Percentiles rank a stretch among this genome's conserved stretches.
These are phyloP conservation scores for Trichocladium uniseriatum DNA, from an alignment of 495 filamentous ascomycete species.

Conservation along the genomic window DNA sequence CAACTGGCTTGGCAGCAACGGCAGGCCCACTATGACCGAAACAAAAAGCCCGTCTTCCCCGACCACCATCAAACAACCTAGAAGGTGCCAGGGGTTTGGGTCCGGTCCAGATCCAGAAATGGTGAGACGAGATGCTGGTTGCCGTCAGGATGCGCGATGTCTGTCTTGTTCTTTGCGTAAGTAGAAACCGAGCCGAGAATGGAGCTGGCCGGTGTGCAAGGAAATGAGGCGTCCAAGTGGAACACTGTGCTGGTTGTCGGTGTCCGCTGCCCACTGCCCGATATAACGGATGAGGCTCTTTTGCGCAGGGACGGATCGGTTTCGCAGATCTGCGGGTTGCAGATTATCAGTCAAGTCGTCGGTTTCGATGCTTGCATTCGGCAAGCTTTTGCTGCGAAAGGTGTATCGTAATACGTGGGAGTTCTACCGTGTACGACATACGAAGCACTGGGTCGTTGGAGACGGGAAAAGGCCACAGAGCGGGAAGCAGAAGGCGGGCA, in stretches of 20 bases:
- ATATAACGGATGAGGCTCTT: slow-evolving; percentile 11
- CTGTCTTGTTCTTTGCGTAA: background rate
- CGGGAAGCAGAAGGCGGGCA: background rate
- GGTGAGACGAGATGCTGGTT: background rate
- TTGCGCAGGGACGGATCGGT: slow-evolving; percentile 1
- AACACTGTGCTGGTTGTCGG: background rate
- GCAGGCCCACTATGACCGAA: background rate
- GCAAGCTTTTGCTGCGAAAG: no score
- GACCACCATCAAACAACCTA: background rate
- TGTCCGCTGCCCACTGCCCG: slow-evolving; percentile 1
- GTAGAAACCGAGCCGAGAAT: background rate
- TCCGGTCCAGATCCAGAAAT: background rate
- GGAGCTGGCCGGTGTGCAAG: background rate
- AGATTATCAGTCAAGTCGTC: no score
- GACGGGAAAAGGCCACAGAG: no score
- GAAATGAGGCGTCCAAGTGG: slow-evolving; percentile 5
- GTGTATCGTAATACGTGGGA: no score
- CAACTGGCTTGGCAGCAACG: no score
- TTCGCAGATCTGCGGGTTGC: background rate
- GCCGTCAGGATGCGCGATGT: background rate
- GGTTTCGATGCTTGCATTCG: no score
- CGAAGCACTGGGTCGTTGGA: no score
- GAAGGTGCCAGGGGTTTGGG: background rate
- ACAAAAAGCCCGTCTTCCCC: background rate
- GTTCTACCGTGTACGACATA: no score